Evolutionary conservation across 2,329 filamentous ascomycete genomes (phyloP).

Genomic region (Calonectria fujianensis): DNA sequence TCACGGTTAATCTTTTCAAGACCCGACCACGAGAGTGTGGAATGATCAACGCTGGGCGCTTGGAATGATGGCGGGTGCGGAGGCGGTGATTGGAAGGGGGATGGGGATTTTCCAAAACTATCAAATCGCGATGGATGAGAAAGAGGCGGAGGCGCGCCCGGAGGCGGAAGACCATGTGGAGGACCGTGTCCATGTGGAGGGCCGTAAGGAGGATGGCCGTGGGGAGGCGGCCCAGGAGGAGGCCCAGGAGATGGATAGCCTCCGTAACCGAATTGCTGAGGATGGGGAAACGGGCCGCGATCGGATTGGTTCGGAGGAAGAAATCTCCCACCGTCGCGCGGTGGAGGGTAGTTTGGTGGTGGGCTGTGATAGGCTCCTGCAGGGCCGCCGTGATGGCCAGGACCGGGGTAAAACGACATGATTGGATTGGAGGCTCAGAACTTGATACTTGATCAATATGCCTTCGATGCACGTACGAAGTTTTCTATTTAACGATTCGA

Average conservation of each 20-base stretch:
- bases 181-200: background rate
- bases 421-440: background rate
- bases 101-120: constrained; percentile 50
- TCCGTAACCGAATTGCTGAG: constrained; percentile 46
- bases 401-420: constrained; percentile 65
- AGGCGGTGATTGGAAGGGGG: constrained; percentile 57
- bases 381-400: constrained; percentile 61
- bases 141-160: constrained; percentile 52
- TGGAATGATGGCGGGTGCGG: constrained; percentile 64
- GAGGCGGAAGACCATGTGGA: constrained; percentile 47
- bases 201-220: background rate
- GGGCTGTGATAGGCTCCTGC: constrained; percentile 7
- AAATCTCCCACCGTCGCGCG: background rate
- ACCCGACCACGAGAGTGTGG: constrained; percentile 66
- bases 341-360: background rate
- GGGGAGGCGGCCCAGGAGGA: constrained; percentile 40
- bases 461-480: background rate
- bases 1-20: constrained; percentile 49
- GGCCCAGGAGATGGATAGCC: constrained; percentile 55
- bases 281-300: constrained; percentile 35
- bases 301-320: constrained; percentile 24
- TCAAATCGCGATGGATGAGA: constrained; percentile 45
- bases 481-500: background rate
- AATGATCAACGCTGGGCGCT: constrained; percentile 65
- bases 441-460: background rate